Evolutionary conservation across 208 protist species (phyloP).

Genomic region (Trypanosoma boissoni): DNA sequence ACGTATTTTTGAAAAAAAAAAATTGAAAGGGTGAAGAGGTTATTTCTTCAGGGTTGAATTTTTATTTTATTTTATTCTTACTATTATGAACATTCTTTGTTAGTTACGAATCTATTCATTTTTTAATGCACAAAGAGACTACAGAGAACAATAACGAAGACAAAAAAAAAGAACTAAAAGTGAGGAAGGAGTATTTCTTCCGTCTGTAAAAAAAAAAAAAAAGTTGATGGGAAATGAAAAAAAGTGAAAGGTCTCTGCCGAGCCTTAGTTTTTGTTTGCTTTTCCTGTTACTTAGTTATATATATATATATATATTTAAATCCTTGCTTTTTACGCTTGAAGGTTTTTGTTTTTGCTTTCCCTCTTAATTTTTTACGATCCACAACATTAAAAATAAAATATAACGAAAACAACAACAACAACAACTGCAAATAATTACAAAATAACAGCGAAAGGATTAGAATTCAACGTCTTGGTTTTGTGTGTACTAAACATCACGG

Average conservation of each 20-base stretch:
- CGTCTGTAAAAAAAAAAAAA: no score
- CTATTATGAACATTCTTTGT: no score
- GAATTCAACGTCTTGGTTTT: constrained; percentile 4
- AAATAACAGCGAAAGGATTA: background rate
- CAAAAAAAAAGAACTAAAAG: no score
- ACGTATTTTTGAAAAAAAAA: no score
- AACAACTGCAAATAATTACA: background rate
- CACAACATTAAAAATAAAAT: constrained; percentile 6
- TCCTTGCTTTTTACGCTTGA: background rate
- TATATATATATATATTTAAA: constrained; percentile 6
- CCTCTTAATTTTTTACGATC: background rate
- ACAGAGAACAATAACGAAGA: no score
- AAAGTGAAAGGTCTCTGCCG: background rate
- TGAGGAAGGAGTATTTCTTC: no score
- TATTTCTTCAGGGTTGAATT: no score
- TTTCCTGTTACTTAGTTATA: background rate
- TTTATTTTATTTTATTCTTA: no score
- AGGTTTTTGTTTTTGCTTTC: constrained; percentile 1
- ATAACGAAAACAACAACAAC: background rate
- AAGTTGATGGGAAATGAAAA: background rate
- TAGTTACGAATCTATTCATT: no score
- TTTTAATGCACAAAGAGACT: no score
- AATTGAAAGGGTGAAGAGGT: no score
- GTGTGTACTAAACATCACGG: constrained; percentile 2
- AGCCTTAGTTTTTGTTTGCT: background rate